Evolutionary conservation across 2,329 filamentous ascomycete species (phyloP).

Genomic region (Epicoccum nigrum): DNA sequence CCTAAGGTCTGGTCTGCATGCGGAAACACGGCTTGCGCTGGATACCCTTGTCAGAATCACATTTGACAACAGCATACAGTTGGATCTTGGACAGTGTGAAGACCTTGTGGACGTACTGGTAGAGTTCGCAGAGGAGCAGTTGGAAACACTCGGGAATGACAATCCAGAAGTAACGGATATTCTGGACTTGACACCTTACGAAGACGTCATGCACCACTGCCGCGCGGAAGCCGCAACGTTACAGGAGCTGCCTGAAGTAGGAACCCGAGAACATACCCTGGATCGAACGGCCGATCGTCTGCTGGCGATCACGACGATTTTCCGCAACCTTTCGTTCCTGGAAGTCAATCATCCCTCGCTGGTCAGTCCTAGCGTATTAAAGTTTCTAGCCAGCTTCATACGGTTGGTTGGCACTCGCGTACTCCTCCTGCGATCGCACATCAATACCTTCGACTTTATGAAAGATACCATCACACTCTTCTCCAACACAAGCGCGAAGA

Average conservation of each 20-base stretch:
- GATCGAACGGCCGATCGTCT: conserved; percentile 86
- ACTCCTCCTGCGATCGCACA: conserved; percentile 79
- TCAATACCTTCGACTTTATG: conserved; percentile 94
- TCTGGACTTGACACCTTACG: conserved; percentile 81
- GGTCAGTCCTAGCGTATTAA: conserved; percentile 77
- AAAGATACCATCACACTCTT: conserved; percentile 90
- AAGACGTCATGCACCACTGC: conserved; percentile 83
- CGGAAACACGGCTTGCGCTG: conserved; percentile 86
- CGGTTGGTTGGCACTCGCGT: conserved; percentile 87
- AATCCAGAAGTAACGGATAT: conserved; percentile 86
- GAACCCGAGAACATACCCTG: conserved; percentile 77
- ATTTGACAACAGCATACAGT: conserved; percentile 45
- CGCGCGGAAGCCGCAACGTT: conserved; percentile 74
- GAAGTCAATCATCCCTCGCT: conserved; percentile 77
- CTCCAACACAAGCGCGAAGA: conserved; percentile 81
- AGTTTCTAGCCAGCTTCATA: conserved; percentile 82
- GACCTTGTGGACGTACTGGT: conserved; percentile 87
- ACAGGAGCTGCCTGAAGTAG: conserved; percentile 75
- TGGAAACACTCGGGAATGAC: conserved; percentile 83
- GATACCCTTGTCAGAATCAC: conserved; percentile 81
- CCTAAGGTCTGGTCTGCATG: conserved; percentile 85
- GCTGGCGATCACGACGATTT: conserved; percentile 87
- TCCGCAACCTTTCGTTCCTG: conserved; percentile 90
- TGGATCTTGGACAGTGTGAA: conserved; percentile 58
- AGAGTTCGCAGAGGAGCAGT: conserved; percentile 88